Evolutionary conservation across 768 basidiomycete species (phyloP).

Genomic region (Inosperma sp.): DNA sequence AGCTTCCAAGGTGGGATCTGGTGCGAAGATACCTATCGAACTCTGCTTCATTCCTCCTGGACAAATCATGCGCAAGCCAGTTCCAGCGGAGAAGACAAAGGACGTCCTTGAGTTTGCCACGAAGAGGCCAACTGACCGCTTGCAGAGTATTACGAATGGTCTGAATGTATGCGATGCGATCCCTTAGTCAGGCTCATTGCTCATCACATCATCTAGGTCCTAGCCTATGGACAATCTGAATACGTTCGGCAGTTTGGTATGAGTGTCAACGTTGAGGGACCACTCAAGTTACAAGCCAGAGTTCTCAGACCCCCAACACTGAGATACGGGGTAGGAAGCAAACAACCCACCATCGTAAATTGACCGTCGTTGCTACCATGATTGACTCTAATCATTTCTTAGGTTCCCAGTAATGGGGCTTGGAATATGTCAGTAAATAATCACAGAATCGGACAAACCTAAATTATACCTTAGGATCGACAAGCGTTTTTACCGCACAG

Average conservation of each 20-base stretch:
- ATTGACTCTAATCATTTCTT: conserved; percentile 8
- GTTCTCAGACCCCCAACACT: conserved; percentile 61
- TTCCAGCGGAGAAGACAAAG: conserved; percentile 66
- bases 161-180: conserved; percentile 38
- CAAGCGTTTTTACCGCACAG: conserved; percentile 61
- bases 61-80: conserved; percentile 70
- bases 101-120: conserved; percentile 68
- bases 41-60: conserved; percentile 59
- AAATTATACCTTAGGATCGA: conserved; percentile 49
- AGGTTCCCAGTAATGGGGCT: conserved; percentile 61
- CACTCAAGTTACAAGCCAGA: conserved; percentile 57
- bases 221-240: conserved; percentile 69
- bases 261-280: conserved; percentile 48
- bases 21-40: conserved; percentile 66
- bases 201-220: conserved; percentile 35
- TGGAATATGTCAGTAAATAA: conserved; percentile 65
- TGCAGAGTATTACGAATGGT: conserved; percentile 54
- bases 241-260: conserved; percentile 74
- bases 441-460: neutral
- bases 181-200: neutral
- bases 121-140: conserved; percentile 56
- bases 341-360: conserved; percentile 54
- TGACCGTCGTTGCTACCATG: neutral
- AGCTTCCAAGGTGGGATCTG: conserved; percentile 49
- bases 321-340: conserved; percentile 57